Conservation (phyloP, 768 basidiomycete genomes). For the Lactifluus hygrophoroides region DNA sequence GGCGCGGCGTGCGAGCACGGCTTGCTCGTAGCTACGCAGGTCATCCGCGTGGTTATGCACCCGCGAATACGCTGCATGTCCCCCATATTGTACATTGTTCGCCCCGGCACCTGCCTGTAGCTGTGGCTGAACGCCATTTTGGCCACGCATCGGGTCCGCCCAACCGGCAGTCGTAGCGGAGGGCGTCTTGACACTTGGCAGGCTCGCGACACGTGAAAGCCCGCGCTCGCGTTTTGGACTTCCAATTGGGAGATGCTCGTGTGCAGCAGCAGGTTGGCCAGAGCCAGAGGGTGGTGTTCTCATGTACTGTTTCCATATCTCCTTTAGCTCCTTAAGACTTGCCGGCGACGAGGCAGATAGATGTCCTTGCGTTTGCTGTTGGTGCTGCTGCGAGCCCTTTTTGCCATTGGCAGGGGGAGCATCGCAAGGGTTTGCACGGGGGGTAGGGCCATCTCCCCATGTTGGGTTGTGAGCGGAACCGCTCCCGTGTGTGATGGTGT, state of each 20-base stretch:
- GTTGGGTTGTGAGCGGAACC: constrained; percentile 7
- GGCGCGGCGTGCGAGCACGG: constrained; percentile 60
- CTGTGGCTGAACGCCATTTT: neutral
- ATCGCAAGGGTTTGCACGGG: constrained; percentile 15
- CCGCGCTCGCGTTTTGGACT: constrained; percentile 28
- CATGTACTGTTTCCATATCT: constrained; percentile 71
- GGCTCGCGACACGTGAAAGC: constrained; percentile 52
- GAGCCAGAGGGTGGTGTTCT: constrained; percentile 50
- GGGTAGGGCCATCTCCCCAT: constrained; percentile 17
- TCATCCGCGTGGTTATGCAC: constrained; percentile 44
- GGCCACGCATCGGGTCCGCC: constrained; percentile 15
- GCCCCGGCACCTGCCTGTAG: neutral
- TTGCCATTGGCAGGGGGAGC: constrained; percentile 19
- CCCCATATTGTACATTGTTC: neutral
- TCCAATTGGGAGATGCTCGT: constrained; percentile 12
- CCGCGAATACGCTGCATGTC: constrained; percentile 16
- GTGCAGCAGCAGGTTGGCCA: constrained; percentile 23
- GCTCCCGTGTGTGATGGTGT: constrained; percentile 2
- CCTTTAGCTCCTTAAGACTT: constrained; percentile 42
- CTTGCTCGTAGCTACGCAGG: constrained; percentile 63
- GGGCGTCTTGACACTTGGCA: constrained; percentile 64
- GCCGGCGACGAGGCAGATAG: constrained; percentile 27
- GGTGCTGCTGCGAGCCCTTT: constrained; percentile 22
- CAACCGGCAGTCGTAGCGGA: constrained; percentile 25
- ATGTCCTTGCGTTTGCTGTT: constrained; percentile 22